phyloP scores from a whole-genome alignment of 1,284 basidiomycete genomes.

The Fomitopsis schrenkii region DNA sequence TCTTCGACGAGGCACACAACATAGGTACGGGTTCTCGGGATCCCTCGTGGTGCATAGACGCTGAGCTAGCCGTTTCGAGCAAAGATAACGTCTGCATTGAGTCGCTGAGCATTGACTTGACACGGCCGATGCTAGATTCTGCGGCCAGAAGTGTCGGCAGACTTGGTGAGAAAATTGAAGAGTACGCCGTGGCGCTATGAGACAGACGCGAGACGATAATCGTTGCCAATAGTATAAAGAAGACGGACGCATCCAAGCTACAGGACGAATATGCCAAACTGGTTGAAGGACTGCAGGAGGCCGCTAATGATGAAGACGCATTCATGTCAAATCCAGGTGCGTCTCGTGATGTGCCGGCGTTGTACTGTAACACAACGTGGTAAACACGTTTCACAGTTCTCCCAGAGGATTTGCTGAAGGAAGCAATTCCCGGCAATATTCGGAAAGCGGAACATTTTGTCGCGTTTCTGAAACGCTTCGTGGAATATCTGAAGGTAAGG shows the following conservation, averaged over 20 bases:
- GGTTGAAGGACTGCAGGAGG: slow-evolving; percentile 91
- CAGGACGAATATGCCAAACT: slow-evolving; percentile 98
- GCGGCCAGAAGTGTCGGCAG: slow-evolving; percentile 87
- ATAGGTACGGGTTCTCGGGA: slow-evolving; percentile 61
- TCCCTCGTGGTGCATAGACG: not conserved
- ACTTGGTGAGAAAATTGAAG: slow-evolving; percentile 91
- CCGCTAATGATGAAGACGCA: slow-evolving; percentile 69
- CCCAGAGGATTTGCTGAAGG: slow-evolving; percentile 91
- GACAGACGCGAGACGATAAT: not conserved
- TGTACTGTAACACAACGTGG: not conserved
- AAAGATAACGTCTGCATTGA: slow-evolving; percentile 99
- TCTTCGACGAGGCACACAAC: slow-evolving; percentile 99
- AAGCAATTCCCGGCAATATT: slow-evolving; percentile 98
- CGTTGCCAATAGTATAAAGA: slow-evolving; percentile 73
- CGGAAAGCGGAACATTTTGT: slow-evolving; percentile 99
- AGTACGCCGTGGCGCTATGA: slow-evolving; percentile 46
- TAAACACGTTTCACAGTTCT: slow-evolving; percentile 52
- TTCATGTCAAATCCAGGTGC: slow-evolving; percentile 89
- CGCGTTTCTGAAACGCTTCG: slow-evolving; percentile 96
- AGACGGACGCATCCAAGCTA: slow-evolving; percentile 88
- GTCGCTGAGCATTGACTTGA: slow-evolving; percentile 95
- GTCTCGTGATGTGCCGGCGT: slow-evolving; percentile 13
- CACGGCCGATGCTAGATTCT: slow-evolving; percentile 97
- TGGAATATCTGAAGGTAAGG: slow-evolving; percentile 94
- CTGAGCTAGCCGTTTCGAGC: slow-evolving; percentile 1